Base-by-base conservation (phyloP, 1,139 yeast genomes). In the Debaryomyces psychrophilus region DNA sequence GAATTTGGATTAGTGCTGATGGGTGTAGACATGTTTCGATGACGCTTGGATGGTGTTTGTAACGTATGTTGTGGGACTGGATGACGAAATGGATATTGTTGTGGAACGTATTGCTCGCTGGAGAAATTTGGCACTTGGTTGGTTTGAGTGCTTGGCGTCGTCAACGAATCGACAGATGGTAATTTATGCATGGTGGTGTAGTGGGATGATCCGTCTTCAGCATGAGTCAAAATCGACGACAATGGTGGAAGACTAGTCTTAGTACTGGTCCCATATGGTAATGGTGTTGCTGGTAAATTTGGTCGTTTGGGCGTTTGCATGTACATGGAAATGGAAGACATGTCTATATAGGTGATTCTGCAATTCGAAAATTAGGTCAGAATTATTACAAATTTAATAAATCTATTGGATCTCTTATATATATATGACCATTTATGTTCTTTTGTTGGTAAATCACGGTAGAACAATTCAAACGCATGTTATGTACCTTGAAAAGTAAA, bases 171-270 rank as follows among this genome's bases (percentile, higher is more conserved):
- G 37, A 67, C 57, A 8, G 67, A 54, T 7, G 73, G 72, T 29
- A 28, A 41, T 18, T 29, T 31, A 31, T 18, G 31, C 25, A 31
- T 23, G 15, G 18, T 49, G 27, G 47, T 37, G 37, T 36, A 41
- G 23, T 50, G 61, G 35, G 47, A 53, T 42, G 48, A 61, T 61
- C 33, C 60, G 55, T 37, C 62, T 54, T 41, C 49, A 14, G 29
- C 31, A 15, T 39, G 34, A 8, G 41, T 23, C 33, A 74, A 62
- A 22, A 71, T 58, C 22, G 76, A 59, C 29, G 75, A 67, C 56
- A 74, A 68, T 15, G 79, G 79, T 20, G 79, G 79, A 49, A 74
- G 69, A 50, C 62, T 60, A 37, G 72, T 55, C 45, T 49, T 59
- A 52, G 47, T 56, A 43, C 50, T 59, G 53, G 45, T 55, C 50